A percentile compares a stretch with the other conserved stretches of the same genome.
Evolutionary conservation across 768 basidiomycete species (phyloP).

Genomic region (Clitopilus passeckerianus): DNA sequence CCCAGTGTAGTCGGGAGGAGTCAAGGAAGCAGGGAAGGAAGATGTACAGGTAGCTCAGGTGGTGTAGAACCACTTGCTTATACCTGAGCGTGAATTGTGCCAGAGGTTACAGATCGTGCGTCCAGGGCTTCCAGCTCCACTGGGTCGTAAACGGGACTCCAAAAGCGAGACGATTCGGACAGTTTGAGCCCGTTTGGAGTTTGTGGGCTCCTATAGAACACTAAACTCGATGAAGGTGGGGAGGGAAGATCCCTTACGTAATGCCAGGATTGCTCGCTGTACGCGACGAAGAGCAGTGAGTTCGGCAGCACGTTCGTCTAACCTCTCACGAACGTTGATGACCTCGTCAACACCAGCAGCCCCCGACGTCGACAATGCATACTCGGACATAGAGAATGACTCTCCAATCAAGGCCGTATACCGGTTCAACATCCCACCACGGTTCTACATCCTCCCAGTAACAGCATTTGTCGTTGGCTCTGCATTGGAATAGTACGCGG

Average conservation of each 20-base stretch:
- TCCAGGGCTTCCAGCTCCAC: background rate
- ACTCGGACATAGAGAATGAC: constrained; percentile 10
- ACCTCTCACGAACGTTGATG: background rate
- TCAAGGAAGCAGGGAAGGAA: background rate
- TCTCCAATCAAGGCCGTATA: constrained; percentile 7
- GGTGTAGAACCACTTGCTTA: background rate
- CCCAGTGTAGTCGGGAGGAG: too few relatives aligned
- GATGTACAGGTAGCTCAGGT: background rate
- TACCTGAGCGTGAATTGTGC: background rate
- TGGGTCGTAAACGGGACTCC: background rate
- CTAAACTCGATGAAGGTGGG: background rate
- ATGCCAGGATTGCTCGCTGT: background rate
- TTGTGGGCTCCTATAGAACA: too few relatives aligned
- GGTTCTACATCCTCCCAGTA: constrained; percentile 58
- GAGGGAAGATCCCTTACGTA: background rate
- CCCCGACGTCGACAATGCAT: background rate
- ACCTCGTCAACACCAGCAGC: background rate
- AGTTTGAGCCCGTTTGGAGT: too few relatives aligned
- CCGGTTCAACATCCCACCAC: constrained; percentile 37
- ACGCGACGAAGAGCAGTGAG: background rate
- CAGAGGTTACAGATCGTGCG: background rate
- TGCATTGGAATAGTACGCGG: constrained; percentile 72
- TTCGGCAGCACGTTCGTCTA: background rate
- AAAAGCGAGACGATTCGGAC: background rate
- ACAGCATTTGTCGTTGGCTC: constrained; percentile 57